Conservation (phyloP, 2,329 filamentous ascomycete genomes). For the Tolypocladium guangdongense region DNA sequence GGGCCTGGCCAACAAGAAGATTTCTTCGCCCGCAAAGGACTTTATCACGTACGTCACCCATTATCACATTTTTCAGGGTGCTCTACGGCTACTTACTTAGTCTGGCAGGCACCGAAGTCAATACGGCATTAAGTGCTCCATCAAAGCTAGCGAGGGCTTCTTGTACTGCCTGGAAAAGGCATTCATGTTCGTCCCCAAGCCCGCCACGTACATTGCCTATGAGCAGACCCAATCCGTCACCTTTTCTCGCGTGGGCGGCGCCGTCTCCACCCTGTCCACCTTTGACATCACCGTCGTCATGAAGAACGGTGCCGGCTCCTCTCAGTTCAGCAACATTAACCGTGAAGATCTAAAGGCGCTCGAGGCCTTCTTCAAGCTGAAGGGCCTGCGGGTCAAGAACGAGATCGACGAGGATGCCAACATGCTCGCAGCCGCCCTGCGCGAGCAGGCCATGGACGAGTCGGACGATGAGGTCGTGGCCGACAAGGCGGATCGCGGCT, state of each 20-base stretch:
- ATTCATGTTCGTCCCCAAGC: slow-evolving; percentile 98
- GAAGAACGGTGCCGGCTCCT: slow-evolving; percentile 77
- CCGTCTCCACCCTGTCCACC: slow-evolving; percentile 84
- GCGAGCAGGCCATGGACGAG: slow-evolving; percentile 71
- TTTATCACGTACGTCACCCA: slow-evolving; percentile 58
- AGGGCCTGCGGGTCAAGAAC: slow-evolving; percentile 93
- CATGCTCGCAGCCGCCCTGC: slow-evolving; percentile 66
- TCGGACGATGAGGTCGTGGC: slow-evolving; percentile 74
- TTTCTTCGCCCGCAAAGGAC: slow-evolving; percentile 86
- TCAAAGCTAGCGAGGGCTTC: slow-evolving; percentile 97
- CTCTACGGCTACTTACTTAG: neutral
- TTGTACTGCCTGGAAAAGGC: slow-evolving; percentile 96
- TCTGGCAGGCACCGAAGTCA: slow-evolving; percentile 67
- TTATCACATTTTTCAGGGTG: neutral
- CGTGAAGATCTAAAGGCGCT: slow-evolving; percentile 92
- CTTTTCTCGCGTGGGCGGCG: slow-evolving; percentile 90
- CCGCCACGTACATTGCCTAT: slow-evolving; percentile 91
- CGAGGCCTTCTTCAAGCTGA: slow-evolving; percentile 96
- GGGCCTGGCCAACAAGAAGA: slow-evolving; percentile 87
- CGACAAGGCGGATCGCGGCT: slow-evolving; percentile 66
- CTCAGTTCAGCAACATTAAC: slow-evolving; percentile 98
- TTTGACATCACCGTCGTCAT: slow-evolving; percentile 93
- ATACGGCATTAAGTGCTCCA: slow-evolving; percentile 97
- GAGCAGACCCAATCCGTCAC: slow-evolving; percentile 87
- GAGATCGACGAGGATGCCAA: slow-evolving; percentile 94